These are phyloP conservation scores for Syncephalastrum racemosum DNA, from an alignment of 371 early-diverging fungal species.

Conservation along the genomic window DNA sequence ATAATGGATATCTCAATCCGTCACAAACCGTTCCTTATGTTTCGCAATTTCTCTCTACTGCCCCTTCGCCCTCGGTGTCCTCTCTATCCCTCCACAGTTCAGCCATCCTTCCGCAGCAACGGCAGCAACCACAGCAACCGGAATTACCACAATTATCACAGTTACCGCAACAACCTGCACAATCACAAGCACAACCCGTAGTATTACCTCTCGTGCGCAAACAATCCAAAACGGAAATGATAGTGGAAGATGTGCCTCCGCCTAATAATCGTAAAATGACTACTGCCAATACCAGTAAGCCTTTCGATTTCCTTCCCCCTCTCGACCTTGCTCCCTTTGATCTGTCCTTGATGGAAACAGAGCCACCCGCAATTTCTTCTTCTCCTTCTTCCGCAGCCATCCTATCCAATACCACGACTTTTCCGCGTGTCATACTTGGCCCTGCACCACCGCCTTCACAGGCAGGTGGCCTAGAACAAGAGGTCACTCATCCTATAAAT, in stretches of 20 bases:
- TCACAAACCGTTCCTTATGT: constrained; percentile 2
- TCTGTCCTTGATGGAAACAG: background rate
- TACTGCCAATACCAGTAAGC: background rate
- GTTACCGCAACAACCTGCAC: constrained; percentile 3
- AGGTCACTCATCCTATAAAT: constrained; percentile 3
- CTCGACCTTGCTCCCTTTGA: no score
- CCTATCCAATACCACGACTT: background rate
- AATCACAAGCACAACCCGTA: background rate
- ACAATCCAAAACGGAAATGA: constrained; percentile 12
- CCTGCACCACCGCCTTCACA: background rate
- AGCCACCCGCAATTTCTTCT: background rate
- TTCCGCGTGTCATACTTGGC: constrained; percentile 4
- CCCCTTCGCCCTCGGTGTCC: constrained; percentile 11
- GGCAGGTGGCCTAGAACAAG: background rate
- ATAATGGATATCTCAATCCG: background rate
- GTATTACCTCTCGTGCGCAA: constrained; percentile 5
- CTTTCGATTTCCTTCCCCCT: no score
- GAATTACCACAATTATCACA: no score
- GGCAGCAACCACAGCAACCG: constrained; percentile 4
- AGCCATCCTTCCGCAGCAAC: constrained; percentile 4
- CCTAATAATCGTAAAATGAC: background rate
- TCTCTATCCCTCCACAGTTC: constrained; percentile 9
- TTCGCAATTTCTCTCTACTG: constrained; percentile 7
- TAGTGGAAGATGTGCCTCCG: background rate
- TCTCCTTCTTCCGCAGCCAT: no score